Base-by-base conservation (phyloP, 2,329 filamentous ascomycete genomes). In the Simplicillium aogashimaense region DNA sequence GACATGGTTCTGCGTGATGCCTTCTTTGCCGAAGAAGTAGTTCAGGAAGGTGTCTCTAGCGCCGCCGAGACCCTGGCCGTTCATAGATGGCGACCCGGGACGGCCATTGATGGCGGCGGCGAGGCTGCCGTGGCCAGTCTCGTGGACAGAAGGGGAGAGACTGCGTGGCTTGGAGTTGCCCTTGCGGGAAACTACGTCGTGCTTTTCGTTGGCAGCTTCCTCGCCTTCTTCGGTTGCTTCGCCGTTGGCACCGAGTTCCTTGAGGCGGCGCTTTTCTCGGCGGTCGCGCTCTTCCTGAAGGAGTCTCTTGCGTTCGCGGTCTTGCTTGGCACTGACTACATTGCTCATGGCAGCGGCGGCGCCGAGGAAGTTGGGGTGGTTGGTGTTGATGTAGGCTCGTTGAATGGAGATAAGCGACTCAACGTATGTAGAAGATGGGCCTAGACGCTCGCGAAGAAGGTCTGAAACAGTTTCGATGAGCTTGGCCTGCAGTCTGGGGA, bases 21-120 rank as follows among this genome's bases (percentile, higher is more conserved):
- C 86, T 45, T 98, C 92, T 58, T 98, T 97, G 52, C 92, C 89
- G 54, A 98, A 98, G 65, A 98, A 98, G 64, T 98, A 98, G 64
- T 90, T 97, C 46, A 98, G 64, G 69, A 98, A 98, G 1, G 88
- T 94, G 63, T 98, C 92, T 46, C 82, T 78, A 32, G 86, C 78
- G 44, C 68, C 75, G 42, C 81, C 80, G 37, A 74, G 59, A 4
- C 67, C 67, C 47, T 78, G 75, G 18, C 69, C 69, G 47, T 76
- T 76, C 46, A 83, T 73, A 20, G 77, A 70, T 10, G 81, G 79
- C 34, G 81, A 82, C 28, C 65, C 65, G 29, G 77, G 69, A 40
- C 82, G 70, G 42, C 82, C 81, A 50, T 87, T 88, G 52, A 88
- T 64, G 10, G 80, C 73, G 28, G 79, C 72, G 29, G 78, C 68